A percentile compares a stretch with the other conserved stretches of the same genome.
phyloP scores from a whole-genome alignment of 768 basidiomycete genomes.

The Boletellus emodensis region DNA sequence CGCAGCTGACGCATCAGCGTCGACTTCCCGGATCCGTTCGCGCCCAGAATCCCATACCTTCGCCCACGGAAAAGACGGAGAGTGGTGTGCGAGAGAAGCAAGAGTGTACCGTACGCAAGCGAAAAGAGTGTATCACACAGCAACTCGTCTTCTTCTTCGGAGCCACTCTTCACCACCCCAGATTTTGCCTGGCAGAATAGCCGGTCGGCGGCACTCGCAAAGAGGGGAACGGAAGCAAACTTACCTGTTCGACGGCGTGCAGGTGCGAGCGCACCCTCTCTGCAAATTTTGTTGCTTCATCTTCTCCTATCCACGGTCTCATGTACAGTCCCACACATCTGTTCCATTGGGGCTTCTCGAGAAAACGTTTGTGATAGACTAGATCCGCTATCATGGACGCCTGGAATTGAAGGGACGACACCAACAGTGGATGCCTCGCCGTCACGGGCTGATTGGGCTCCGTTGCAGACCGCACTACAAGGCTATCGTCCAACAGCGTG shows the following conservation, averaged over 20 bases:
- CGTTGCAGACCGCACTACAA: slow-evolving; percentile 37
- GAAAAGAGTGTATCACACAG: slow-evolving; percentile 94
- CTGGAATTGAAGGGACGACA: slow-evolving; percentile 62
- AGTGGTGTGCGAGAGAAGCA: slow-evolving; percentile 91
- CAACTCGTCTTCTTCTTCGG: slow-evolving; percentile 74
- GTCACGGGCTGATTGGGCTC: slow-evolving; percentile 49
- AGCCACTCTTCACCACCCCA: slow-evolving; percentile 37
- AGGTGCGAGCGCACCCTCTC: slow-evolving; percentile 71
- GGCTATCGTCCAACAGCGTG: slow-evolving; percentile 52
- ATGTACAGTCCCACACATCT: slow-evolving; percentile 72
- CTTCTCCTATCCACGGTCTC: slow-evolving; percentile 62
- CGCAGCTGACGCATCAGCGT: slow-evolving; percentile 94
- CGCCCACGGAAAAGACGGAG: slow-evolving; percentile 86
- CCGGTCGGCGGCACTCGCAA: slow-evolving; percentile 7
- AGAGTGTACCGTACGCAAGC: slow-evolving; percentile 89
- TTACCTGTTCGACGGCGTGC: slow-evolving; percentile 67
- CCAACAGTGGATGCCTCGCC: slow-evolving; percentile 55
- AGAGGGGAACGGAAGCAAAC: slow-evolving; percentile 13
- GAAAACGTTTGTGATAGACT: slow-evolving; percentile 54
- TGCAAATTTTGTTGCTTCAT: slow-evolving; percentile 47
- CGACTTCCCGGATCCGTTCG: slow-evolving; percentile 96
- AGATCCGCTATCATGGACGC: slow-evolving; percentile 77
- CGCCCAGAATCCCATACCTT: slow-evolving; percentile 92
- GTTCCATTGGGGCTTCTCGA: slow-evolving; percentile 55
- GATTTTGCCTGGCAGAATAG: slow-evolving; percentile 51